A percentile compares a stretch with the other conserved stretches of the same genome.
Evolutionary conservation across 257 asterid species (phyloP).

Genomic region (Nicotiana tomentosiformis): DNA sequence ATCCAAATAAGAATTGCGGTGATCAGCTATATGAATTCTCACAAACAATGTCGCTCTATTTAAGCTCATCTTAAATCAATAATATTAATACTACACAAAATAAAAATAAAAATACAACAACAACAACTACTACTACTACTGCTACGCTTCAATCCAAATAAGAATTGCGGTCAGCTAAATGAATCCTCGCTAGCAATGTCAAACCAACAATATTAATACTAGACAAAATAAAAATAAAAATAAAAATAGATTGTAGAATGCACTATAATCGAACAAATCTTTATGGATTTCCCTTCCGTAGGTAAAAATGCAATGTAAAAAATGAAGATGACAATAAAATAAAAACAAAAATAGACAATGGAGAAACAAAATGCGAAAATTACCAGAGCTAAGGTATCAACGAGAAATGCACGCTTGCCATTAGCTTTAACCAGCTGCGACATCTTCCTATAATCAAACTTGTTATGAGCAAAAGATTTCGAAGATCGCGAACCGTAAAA

Average conservation of each 20-base stretch:
- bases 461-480: constrained; percentile 13
- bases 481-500: constrained; percentile 28
- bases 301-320: background rate
- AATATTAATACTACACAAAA: too few species aligned
- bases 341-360: background rate
- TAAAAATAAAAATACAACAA: too few species aligned
- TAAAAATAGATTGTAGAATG: background rate
- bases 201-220: too few species aligned
- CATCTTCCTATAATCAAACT: constrained; percentile 33
- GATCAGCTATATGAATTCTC: too few species aligned
- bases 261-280: background rate
- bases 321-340: background rate
- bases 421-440: constrained; percentile 40
- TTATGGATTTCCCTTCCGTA: too few species aligned
- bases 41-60: too few species aligned
- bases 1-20: too few species aligned
- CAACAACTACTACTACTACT: too few species aligned
- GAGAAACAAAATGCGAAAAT: background rate
- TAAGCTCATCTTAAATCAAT: too few species aligned
- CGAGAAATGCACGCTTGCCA: constrained; percentile 39
- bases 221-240: background rate
- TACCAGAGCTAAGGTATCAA: constrained; percentile 57
- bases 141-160: background rate
- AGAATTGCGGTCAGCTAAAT: background rate
- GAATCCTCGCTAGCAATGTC: background rate